Percentiles rank a stretch among this genome's conserved stretches.
Evolutionary conservation across 2,329 filamentous ascomycete genomes (phyloP).

Genomic region (Didymella sp.): DNA sequence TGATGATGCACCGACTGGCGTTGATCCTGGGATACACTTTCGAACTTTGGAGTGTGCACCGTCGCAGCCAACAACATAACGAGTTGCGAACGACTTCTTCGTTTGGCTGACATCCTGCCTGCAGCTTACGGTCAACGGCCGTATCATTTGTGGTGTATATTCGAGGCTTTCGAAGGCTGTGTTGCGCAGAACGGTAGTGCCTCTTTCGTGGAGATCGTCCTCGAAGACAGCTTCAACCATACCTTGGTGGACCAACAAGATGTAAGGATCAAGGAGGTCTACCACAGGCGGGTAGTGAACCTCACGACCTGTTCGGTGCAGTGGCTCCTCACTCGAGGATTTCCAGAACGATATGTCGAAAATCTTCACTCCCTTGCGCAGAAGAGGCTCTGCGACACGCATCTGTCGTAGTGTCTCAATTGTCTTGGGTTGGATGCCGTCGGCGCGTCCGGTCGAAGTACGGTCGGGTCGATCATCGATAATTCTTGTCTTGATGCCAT

Average conservation of each 20-base stretch:
- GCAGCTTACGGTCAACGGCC: slow-evolving; percentile 54
- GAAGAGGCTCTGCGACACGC: slow-evolving; percentile 71
- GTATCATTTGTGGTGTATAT: slow-evolving; percentile 44
- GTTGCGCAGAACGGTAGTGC: slow-evolving; percentile 68
- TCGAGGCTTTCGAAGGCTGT: slow-evolving; percentile 66
- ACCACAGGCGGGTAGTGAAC: slow-evolving; percentile 68
- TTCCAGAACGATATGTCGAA: slow-evolving; percentile 77
- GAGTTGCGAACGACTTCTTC: slow-evolving; percentile 58
- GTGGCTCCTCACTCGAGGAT: slow-evolving; percentile 47
- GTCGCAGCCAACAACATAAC: slow-evolving; percentile 75
- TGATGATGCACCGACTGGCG: slow-evolving; percentile 56
- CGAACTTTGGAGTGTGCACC: slow-evolving; percentile 75
- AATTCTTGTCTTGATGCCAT: slow-evolving; percentile 69
- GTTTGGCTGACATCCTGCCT: slow-evolving; percentile 48
- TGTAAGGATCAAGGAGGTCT: slow-evolving; percentile 61
- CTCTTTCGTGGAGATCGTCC: slow-evolving; percentile 70
- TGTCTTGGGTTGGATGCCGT: slow-evolving; percentile 78
- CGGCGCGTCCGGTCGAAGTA: slow-evolving; percentile 72
- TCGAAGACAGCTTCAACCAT: slow-evolving; percentile 77
- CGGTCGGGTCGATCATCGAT: slow-evolving; percentile 73
- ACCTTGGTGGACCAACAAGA: slow-evolving; percentile 70
- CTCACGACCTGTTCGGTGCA: slow-evolving; percentile 69
- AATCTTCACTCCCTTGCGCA: slow-evolving; percentile 71
- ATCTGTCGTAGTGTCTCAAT: slow-evolving; percentile 79
- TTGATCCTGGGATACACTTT: slow-evolving; percentile 62